Conservation (phyloP, 495 filamentous ascomycete genomes). For the Poronia punctata region DNA sequence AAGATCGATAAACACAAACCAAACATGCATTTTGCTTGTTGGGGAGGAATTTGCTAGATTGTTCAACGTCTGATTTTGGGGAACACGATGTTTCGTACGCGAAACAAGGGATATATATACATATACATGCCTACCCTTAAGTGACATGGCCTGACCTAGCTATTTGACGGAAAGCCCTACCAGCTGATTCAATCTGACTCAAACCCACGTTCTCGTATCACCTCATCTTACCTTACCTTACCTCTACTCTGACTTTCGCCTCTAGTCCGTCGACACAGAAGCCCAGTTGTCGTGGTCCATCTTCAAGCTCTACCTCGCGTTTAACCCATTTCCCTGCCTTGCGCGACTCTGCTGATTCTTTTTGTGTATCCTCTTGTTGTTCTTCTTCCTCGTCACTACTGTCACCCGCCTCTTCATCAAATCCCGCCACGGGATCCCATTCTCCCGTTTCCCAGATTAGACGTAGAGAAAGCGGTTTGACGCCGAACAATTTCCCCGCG, state of each 20-base stretch:
- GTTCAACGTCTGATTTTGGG: too few species aligned
- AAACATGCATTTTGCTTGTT: too few species aligned
- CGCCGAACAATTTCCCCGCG: constrained; percentile 60
- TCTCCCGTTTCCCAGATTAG: constrained; percentile 80
- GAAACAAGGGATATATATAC: too few species aligned
- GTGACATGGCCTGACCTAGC: too few species aligned
- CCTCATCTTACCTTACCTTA: constrained; percentile 20
- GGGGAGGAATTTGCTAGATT: too few species aligned
- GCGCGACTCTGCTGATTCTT: too few species aligned
- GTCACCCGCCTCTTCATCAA: constrained; percentile 53
- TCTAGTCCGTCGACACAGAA: constrained; percentile 70
- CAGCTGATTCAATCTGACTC: too few species aligned
- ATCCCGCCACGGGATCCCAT: constrained; percentile 66
- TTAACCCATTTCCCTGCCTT: constrained; percentile 52
- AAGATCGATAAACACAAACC: too few species aligned
- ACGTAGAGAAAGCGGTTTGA: constrained; percentile 54
- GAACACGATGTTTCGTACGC: too few species aligned
- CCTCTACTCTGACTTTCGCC: constrained; percentile 63
- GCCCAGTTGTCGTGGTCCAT: constrained; percentile 73
- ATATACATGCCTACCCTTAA: too few species aligned
- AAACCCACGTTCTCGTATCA: constrained; percentile 5
- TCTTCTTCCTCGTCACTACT: constrained; percentile 49
- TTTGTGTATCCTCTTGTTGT: constrained; percentile 23
- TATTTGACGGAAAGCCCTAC: background rate
- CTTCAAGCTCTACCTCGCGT: constrained; percentile 73